A percentile compares a stretch with the other conserved stretches of the same genome.
Conservation (phyloP, 345 rosid species). For the Abelmoschus esculentus region DNA sequence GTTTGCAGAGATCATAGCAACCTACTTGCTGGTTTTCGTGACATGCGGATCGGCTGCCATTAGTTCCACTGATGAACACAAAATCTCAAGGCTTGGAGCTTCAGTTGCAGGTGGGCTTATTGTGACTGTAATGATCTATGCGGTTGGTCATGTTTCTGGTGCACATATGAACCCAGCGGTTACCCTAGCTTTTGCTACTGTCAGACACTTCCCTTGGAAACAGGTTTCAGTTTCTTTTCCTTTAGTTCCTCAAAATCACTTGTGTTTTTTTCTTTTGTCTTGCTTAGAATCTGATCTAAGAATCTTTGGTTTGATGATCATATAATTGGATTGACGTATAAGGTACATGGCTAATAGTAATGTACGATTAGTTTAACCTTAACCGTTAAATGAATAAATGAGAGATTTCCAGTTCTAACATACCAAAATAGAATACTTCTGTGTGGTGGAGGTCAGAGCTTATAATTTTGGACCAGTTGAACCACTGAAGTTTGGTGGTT, state of each 20-base stretch:
- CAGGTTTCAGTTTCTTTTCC: slow-evolving; percentile 26
- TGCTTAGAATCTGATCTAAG: too few species aligned
- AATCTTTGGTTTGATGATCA: too few species aligned
- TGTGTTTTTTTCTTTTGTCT: too few species aligned
- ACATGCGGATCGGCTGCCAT: slow-evolving; percentile 46
- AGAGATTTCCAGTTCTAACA: too few species aligned
- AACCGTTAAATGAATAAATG: too few species aligned
- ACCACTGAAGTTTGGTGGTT: neutral
- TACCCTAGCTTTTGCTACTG: slow-evolving; percentile 50
- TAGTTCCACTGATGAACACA: slow-evolving; percentile 26
- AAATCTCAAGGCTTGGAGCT: slow-evolving; percentile 42
- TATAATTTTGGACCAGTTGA: neutral
- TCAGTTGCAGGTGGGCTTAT: slow-evolving; percentile 57
- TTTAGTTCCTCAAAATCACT: neutral
- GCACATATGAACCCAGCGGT: slow-evolving; percentile 79
- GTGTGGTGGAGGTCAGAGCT: slow-evolving; percentile 12
- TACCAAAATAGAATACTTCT: too few species aligned
- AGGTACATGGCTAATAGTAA: neutral
- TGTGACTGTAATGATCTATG: slow-evolving; percentile 62
- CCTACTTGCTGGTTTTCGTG: slow-evolving; percentile 51
- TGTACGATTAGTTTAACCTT: too few species aligned
- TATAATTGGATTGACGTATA: neutral
- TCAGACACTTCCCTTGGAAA: slow-evolving; percentile 45
- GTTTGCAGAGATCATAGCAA: slow-evolving; percentile 48
- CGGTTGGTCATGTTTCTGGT: slow-evolving; percentile 68